These are phyloP conservation scores for Cryphonectria japonica DNA, from an alignment of 2,329 filamentous ascomycete species.

Conservation along the genomic window DNA sequence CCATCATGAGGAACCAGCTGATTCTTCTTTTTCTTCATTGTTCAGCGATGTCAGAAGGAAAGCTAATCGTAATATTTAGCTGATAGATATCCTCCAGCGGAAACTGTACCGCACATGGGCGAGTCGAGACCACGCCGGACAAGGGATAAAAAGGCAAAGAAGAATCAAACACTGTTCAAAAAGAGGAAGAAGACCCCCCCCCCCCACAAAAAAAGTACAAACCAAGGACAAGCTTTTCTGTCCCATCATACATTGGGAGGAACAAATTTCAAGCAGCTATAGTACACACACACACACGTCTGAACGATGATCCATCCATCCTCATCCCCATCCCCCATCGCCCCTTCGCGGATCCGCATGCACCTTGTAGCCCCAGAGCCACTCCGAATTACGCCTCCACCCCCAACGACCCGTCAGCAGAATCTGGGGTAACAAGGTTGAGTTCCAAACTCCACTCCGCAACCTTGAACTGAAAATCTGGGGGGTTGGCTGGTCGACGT, in stretches of 20 bases:
- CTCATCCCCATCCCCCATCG: not conserved
- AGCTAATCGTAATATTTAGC: not conserved
- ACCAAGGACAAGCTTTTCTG: not conserved
- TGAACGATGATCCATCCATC: not conserved
- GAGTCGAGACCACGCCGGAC: not conserved
- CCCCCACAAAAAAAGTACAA: not conserved
- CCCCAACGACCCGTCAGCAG: not conserved
- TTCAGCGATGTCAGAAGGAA: not conserved
- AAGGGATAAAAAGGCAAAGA: not conserved
- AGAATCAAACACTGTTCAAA: not conserved
- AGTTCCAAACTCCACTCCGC: not conserved
- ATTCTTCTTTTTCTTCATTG: not conserved
- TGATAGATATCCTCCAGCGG: not conserved
- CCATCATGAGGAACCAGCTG: not conserved
- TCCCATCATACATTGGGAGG: not conserved
- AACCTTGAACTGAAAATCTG: not conserved
- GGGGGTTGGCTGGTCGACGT: not conserved
- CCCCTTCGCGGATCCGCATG: constrained; percentile 1
- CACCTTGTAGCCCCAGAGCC: not conserved
- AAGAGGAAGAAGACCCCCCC: no score
- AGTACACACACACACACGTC: not conserved
- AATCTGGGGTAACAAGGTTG: constrained; percentile 11
- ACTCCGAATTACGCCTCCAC: not conserved
- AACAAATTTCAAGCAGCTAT: not conserved
- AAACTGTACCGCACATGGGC: not conserved